Conservation (phyloP, 257 asterid genomes). For the Solanum sejunctum region DNA sequence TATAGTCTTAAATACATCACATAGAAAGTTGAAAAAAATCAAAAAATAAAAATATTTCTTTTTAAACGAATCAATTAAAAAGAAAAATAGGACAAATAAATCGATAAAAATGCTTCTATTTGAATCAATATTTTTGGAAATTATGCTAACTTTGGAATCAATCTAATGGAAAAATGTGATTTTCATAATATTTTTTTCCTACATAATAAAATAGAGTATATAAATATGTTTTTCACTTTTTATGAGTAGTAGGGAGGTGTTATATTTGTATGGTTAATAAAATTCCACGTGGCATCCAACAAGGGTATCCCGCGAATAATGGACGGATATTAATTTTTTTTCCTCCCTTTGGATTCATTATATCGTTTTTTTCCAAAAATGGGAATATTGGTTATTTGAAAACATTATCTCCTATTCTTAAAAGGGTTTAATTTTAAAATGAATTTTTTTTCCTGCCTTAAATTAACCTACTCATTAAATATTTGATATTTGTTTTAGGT, state of each 20-base stretch:
- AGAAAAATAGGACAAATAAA: too few relatives aligned
- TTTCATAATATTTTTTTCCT: not conserved
- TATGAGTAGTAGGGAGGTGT: not conserved
- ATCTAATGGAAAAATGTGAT: not conserved
- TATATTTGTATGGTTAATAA: not conserved
- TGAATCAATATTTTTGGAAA: not conserved
- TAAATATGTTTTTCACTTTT: not conserved
- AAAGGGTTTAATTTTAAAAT: not conserved
- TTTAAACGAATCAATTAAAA: too few relatives aligned
- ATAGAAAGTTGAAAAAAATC: too few relatives aligned
- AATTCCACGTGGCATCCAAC: slow-evolving; percentile 6
- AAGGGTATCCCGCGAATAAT: not conserved
- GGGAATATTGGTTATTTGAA: not conserved
- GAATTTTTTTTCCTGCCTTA: not conserved
- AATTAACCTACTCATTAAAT: not conserved
- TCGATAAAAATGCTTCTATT: too few relatives aligned
- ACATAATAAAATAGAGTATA: not conserved
- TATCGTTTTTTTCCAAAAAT: not conserved
- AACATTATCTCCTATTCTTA: not conserved
- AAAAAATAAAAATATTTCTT: not conserved
- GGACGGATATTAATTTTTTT: not conserved
- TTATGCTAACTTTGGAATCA: not conserved
- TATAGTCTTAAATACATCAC: too few relatives aligned
- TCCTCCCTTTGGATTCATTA: not conserved
- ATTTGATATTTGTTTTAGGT: not conserved